Base-by-base conservation (phyloP, 495 filamentous ascomycete genomes). In the Xylaria venustula region DNA sequence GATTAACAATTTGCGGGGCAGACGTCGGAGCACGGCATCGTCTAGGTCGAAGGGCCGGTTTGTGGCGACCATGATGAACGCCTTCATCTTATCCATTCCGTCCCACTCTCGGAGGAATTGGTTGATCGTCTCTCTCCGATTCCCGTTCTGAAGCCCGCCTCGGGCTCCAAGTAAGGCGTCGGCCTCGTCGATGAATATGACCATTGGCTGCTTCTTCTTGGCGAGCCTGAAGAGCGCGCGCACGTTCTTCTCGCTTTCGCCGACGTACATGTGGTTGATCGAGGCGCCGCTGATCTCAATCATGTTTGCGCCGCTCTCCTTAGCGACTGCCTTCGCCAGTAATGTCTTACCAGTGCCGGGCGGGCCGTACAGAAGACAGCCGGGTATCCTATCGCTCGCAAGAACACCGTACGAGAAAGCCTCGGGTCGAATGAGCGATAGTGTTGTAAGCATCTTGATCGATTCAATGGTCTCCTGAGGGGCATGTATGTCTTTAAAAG, bases 41-140 rank as follows among this genome's bases (percentile, higher is more conserved):
- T 98, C 94, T 1, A 98, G 83, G 67, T 98, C 93, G 60, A 96
- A 97, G 0, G 93, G 93, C 14, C 93, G 80, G 70, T 98, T 98
- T 12, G 92, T 97, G n/a, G 94, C 94, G 0, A 98, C 92, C 95
- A 98, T 97, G 71, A 98, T 95, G 73, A 98, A 98, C 2, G 93
- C 91, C 7, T 88, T 88, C 47, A 86, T 80, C 62, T 91, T 87
- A 41, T 86, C 88, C 83, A 98, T 88, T 15, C 95, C 94, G 65
- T 97, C 94, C 94, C 94, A 98, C 72, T 98, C 94, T n/a, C 91
- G 85, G 36, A 98, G 77, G 71, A 98, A 98, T 71, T 98, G 93
- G 63, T 97, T 98, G 76, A 98, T 95, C 46, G 94, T 87, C 75
- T 98, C 94, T 45, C 94, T 85, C 20, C 63, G 55, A 2, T 54